These are phyloP conservation scores for Didymella pinodella DNA, from an alignment of 2,329 filamentous ascomycete species.

Conservation along the genomic window DNA sequence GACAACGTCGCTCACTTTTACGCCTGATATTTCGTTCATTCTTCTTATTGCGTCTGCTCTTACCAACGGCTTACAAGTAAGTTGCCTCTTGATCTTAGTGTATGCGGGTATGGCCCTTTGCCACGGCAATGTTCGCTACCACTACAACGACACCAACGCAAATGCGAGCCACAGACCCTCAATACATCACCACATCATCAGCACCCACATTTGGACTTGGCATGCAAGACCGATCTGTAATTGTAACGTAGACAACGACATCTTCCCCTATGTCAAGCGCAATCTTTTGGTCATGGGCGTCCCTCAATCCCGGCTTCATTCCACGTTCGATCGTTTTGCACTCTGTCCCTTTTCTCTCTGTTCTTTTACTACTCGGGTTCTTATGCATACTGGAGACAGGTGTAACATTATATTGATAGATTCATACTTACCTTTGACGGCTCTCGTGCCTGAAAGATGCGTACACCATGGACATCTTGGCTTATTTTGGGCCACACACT, in stretches of 20 bases:
- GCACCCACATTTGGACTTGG: slow-evolving; percentile 1
- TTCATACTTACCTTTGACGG: background rate
- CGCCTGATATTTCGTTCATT: background rate
- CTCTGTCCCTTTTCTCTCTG: background rate
- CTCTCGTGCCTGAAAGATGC: slow-evolving; percentile 18
- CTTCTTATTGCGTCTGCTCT: background rate
- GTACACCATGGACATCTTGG: slow-evolving; percentile 1
- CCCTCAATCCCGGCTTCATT: background rate
- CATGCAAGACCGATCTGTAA: background rate
- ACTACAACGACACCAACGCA: background rate
- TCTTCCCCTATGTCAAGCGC: background rate
- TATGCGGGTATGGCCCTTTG: background rate
- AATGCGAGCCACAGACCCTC: background rate
- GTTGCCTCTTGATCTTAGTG: background rate
- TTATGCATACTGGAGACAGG: background rate
- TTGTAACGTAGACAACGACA: background rate
- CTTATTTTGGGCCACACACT: slow-evolving; percentile 13
- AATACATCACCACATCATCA: slow-evolving; percentile 9
- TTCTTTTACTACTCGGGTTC: background rate
- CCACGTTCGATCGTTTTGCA: background rate
- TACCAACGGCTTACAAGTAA: background rate
- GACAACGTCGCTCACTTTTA: background rate
- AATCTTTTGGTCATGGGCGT: background rate
- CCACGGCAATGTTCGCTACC: slow-evolving; percentile 12
- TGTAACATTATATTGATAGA: slow-evolving; percentile 1